A percentile compares a stretch with the other conserved stretches of the same genome.
Conservation (phyloP, 1,284 basidiomycete genomes). For the Fomitopsis betulina region DNA sequence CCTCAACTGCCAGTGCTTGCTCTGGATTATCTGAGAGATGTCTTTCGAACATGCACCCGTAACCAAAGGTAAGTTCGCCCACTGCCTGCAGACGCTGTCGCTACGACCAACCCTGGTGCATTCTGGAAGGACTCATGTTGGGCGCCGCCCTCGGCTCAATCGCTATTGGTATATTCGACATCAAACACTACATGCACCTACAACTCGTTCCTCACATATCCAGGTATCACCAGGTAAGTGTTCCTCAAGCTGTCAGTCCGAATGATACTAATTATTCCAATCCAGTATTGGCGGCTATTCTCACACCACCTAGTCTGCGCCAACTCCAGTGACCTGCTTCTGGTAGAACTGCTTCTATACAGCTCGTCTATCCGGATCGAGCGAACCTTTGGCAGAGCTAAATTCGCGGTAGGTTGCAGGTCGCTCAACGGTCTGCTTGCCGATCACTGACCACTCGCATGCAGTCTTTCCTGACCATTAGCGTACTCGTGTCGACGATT, state of each 20-base stretch:
- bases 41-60: constrained; percentile 77
- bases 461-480: constrained; percentile 74
- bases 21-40: constrained; percentile 34
- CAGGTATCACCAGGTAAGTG: constrained; percentile 33
- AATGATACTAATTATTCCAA: neutral
- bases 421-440: neutral
- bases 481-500: constrained; percentile 60
- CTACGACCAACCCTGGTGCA: neutral
- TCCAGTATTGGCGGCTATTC: constrained; percentile 81
- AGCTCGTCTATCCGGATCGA: constrained; percentile 74
- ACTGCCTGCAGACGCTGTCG: neutral
- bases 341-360: constrained; percentile 75
- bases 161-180: constrained; percentile 71
- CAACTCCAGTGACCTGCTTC: constrained; percentile 81
- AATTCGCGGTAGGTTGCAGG: constrained; percentile 72
- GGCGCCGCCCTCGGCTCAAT: constrained; percentile 66
- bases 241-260: neutral
- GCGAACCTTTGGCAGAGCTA: constrained; percentile 80
- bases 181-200: constrained; percentile 80
- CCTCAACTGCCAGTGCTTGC: neutral
- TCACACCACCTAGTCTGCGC: constrained; percentile 76
- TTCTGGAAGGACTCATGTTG: constrained; percentile 67
- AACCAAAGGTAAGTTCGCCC: constrained; percentile 56
- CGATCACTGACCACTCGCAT: constrained; percentile 6
- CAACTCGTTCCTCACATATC: constrained; percentile 40